Evolutionary conservation across 23 red algal genomes (phyloP).

Genomic region (Gracilaria caudata): DNA sequence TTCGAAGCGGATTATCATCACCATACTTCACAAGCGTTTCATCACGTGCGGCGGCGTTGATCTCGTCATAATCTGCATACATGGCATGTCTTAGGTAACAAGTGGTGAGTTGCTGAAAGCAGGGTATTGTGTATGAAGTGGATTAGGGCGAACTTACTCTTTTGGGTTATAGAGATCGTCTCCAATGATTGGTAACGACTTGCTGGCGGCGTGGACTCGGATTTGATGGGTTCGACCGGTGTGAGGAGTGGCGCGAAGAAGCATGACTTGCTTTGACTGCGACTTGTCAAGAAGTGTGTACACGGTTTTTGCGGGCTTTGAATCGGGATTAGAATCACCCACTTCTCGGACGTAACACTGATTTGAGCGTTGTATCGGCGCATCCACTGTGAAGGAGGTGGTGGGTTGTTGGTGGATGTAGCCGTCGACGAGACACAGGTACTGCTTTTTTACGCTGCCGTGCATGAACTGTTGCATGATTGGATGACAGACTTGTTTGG

Average conservation of each 20-base stretch:
- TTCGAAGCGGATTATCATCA: conserved; percentile 64
- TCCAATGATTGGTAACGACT: conserved; percentile 66
- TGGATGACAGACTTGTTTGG: conserved; percentile 55
- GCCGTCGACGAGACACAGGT: conserved; percentile 70
- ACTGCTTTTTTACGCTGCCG: conserved; percentile 57
- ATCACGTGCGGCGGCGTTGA: conserved; percentile 52
- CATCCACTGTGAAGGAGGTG: conserved; percentile 61
- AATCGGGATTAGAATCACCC: conserved; percentile 32
- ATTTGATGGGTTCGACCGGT: conserved; percentile 85
- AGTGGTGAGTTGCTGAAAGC: not conserved
- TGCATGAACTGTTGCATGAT: conserved; percentile 56
- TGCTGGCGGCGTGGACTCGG: conserved; percentile 56
- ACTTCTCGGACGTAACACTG: conserved; percentile 54
- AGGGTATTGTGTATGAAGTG: not conserved
- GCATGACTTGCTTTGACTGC: conserved; percentile 29
- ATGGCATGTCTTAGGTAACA: conserved; percentile 22
- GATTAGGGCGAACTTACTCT: conserved; percentile 37
- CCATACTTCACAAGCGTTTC: not conserved
- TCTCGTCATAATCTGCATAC: conserved; percentile 56
- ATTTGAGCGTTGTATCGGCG: conserved; percentile 53
- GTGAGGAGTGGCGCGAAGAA: conserved; percentile 50
- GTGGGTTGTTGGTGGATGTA: not conserved
- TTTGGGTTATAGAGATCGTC: conserved; percentile 68
- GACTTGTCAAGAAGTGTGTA: conserved; percentile 53
- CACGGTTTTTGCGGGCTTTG: conserved; percentile 57